Conservation (phyloP, 2,329 filamentous ascomycete genomes). For the Nothomitra cinnamomea region DNA sequence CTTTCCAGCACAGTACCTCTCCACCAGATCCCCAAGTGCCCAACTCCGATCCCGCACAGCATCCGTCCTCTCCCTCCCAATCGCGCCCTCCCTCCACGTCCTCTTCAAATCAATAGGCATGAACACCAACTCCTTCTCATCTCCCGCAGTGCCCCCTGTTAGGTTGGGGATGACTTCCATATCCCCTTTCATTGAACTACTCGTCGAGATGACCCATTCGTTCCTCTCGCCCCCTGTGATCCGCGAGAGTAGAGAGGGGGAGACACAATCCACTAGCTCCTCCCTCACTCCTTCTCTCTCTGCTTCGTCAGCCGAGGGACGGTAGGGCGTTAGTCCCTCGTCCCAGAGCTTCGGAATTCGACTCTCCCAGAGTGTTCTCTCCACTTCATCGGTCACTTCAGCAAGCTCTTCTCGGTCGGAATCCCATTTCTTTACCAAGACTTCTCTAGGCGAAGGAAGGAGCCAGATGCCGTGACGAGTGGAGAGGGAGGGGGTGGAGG, state of each 20-base stretch:
- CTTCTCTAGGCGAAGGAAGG: conserved; percentile 25
- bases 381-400: conserved; percentile 24
- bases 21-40: conserved; percentile 37
- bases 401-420: conserved; percentile 27
- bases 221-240: conserved; percentile 30
- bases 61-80: conserved; percentile 43
- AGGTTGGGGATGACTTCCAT: conserved; percentile 43
- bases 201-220: conserved; percentile 39
- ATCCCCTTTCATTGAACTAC: conserved; percentile 37
- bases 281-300: conserved; percentile 31
- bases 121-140: conserved; percentile 33
- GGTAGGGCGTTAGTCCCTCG: conserved; percentile 31
- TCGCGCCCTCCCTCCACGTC: conserved; percentile 44
- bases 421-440: conserved; percentile 42
- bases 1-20: conserved; percentile 8
- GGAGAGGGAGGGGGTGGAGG: conserved; percentile 38
- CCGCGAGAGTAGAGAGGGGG: conserved; percentile 29
- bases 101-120: conserved; percentile 41
- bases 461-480: conserved; percentile 47
- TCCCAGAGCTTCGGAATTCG: conserved; percentile 40
- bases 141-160: conserved; percentile 15
- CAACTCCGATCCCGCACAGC: conserved; percentile 45
- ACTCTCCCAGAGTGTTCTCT: conserved; percentile 32
- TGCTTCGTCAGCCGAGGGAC: conserved; percentile 18
- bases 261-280: conserved; percentile 33